Evolutionary conservation across 306 rosid species (phyloP), one percentile per base, ranked within the genome.

Genomic region (Phaseolus lunatus): DNA sequence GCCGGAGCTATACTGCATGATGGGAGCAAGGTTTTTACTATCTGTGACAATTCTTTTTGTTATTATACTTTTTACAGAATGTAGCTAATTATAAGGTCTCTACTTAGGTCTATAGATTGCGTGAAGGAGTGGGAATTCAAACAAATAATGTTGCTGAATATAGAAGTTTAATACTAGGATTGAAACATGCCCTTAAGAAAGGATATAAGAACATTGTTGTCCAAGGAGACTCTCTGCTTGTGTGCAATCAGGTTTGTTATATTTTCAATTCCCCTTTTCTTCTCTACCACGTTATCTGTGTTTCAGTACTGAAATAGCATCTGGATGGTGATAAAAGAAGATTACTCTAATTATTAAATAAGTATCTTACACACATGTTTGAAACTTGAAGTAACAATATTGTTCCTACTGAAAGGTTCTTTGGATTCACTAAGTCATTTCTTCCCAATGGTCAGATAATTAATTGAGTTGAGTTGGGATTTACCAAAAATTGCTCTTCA

Each of bases 1-100:
- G 97, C 99, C 18, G 99, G 97, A 79, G 97, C 96, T 72, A 84
- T 95, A 70, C 80, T 95, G 53, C 90, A 89, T 54, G 97, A 95
- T 62, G 96, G 95, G 76, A 86, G 86, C 62, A 69, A 69, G 88
- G 99, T 92, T 82, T 59, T 70, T 37, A 35, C 48, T 81, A 13
- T 66, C 7, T 82, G 49, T 49, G 24, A 22, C 15, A 13, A 24
- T 67, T 80, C 45, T 6, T 45, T 77, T 26, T 10, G 11, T 54
- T 33, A 2, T 11, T 16, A 14, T 22, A 57, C 58, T 13, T 57
- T n/a, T 81, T 58, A 52, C 33, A 7, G 58, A 53, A 72, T 63
- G 5, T 73, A 33, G 62, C 84, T 44, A 5, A 78, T 67, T 11
- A 15, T 66, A 45, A 35, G 31, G 71, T 62, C 19, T 22, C 77